Evolutionary conservation across 805 yeast genomes (phyloP).

Genomic region (Wickerhamiella dianesei): DNA sequence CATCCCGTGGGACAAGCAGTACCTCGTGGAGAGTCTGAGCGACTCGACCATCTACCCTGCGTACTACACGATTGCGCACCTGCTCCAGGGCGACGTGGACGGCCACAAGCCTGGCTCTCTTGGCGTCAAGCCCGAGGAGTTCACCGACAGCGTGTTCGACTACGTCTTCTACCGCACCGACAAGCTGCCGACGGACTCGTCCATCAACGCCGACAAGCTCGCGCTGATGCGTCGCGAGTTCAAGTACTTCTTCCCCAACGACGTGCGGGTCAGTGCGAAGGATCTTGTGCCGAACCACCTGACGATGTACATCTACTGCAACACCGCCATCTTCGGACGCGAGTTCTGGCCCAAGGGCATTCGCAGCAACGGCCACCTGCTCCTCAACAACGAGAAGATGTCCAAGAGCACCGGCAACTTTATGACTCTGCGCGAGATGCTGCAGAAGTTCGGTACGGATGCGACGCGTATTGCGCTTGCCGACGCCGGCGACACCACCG

Average conservation of each 20-base stretch:
- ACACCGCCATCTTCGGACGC: conserved; percentile 85
- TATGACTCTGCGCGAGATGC: conserved; percentile 73
- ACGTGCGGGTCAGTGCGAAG: conserved; percentile 84
- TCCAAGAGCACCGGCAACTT: conserved; percentile 96
- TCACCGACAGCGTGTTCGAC: conserved; percentile 91
- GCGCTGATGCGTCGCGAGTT: conserved; percentile 78
- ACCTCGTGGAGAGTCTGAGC: conserved; percentile 84
- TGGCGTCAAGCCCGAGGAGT: conserved; percentile 60
- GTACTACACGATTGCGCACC: conserved; percentile 78
- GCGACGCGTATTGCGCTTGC: conserved; percentile 95
- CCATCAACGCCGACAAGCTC: conserved; percentile 55
- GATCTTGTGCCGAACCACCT: conserved; percentile 95
- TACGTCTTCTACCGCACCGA: conserved; percentile 70
- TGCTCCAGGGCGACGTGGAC: conserved; percentile 73
- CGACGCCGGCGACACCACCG: conserved; percentile 95
- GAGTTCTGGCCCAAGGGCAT: conserved; percentile 87
- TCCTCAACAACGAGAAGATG: conserved; percentile 95
- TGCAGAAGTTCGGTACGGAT: conserved; percentile 89
- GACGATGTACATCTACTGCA: conserved; percentile 87
- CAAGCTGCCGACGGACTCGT: conserved; percentile 32
- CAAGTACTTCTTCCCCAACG: conserved; percentile 93
- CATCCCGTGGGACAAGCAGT: conserved; percentile 93
- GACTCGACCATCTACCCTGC: conserved; percentile 95
- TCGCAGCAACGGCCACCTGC: conserved; percentile 88
- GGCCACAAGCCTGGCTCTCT: conserved; percentile 66